phyloP scores from a whole-genome alignment of 148 eudicot species.

The Nyssa sinensis region DNA sequence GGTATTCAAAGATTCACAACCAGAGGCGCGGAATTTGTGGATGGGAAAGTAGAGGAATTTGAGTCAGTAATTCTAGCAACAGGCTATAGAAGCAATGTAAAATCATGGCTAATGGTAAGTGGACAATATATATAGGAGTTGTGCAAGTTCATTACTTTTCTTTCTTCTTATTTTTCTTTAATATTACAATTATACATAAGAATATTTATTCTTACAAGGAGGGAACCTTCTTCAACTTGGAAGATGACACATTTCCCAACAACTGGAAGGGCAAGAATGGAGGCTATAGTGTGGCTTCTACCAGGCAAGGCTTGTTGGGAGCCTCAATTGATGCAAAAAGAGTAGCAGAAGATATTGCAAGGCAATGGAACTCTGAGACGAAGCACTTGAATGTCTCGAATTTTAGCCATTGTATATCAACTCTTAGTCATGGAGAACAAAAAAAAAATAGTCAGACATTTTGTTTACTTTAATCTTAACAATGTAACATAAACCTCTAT shows the following conservation, averaged over 20 bases:
- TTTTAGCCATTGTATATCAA: background rate
- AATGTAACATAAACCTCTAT: background rate
- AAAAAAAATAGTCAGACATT: too few relatives aligned
- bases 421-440: too few relatives aligned
- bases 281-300: constrained; percentile 21
- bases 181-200: background rate
- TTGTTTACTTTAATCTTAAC: background rate
- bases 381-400: constrained; percentile 7
- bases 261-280: constrained; percentile 27
- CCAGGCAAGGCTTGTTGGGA: constrained; percentile 23
- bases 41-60: constrained; percentile 20
- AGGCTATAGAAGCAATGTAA: constrained; percentile 23
- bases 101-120: constrained; percentile 27
- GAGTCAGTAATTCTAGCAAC: constrained; percentile 26
- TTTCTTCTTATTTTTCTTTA: background rate
- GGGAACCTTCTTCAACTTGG: constrained; percentile 9
- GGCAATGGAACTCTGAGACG: constrained; percentile 22
- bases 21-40: constrained; percentile 23
- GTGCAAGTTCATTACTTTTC: too few relatives aligned
- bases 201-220: background rate
- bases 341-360: constrained; percentile 23
- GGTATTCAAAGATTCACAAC: constrained; percentile 14
- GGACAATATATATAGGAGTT: background rate
- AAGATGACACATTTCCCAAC: constrained; percentile 14
- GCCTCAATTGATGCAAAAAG: constrained; percentile 25